Evolutionary conservation across 2,329 filamentous ascomycete genomes (phyloP).

Genomic region (Aspergillus sp.): DNA sequence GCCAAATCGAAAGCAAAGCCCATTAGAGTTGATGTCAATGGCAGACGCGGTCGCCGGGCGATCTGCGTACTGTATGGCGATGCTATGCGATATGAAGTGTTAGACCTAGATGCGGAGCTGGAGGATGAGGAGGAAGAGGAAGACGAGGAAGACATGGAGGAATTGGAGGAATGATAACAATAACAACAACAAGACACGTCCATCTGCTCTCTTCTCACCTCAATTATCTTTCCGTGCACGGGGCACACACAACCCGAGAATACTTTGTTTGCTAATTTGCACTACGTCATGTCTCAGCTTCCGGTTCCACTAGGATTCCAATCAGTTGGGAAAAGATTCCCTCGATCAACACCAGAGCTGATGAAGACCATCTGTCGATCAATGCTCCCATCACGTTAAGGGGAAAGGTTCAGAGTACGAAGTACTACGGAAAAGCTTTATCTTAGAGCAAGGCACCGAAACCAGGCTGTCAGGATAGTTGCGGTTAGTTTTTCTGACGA

Average conservation of each 20-base stretch:
- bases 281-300: constrained; percentile 1
- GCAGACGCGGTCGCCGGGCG: constrained; percentile 54
- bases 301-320: not conserved
- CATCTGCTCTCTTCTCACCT: not conserved
- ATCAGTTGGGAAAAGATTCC: not conserved
- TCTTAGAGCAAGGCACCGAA: not conserved
- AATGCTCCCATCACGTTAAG: not conserved
- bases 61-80: constrained; percentile 59
- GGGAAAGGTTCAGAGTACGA: constrained; percentile 7
- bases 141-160: constrained; percentile 22
- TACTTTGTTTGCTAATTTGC: not conserved
- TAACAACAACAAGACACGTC: too few species aligned
- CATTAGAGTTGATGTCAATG: constrained; percentile 56
- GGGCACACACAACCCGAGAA: not conserved
- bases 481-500: not conserved
- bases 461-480: not conserved
- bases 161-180: not conserved
- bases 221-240: not conserved
- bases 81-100: constrained; percentile 55
- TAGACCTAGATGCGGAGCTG: constrained; percentile 55
- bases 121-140: constrained; percentile 33
- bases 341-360: not conserved
- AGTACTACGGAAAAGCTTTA: constrained; percentile 14
- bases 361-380: not conserved
- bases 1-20: constrained; percentile 47